Evolutionary conservation across 306 rosid genomes (phyloP).

Genomic region (Quercus parvula): DNA sequence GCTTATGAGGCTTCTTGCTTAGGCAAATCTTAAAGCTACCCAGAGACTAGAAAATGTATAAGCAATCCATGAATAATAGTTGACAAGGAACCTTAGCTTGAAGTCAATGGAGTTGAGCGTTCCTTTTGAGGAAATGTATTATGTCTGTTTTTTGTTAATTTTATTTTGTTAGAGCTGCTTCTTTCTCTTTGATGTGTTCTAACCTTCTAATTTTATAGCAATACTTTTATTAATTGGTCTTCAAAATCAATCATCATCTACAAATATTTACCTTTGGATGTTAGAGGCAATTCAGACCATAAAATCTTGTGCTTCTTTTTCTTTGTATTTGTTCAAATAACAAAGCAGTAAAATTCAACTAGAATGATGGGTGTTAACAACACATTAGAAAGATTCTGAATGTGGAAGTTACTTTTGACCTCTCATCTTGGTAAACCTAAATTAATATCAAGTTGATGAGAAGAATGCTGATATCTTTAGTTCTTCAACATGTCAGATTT

Average conservation of each 20-base stretch:
- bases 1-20: constrained; percentile 33
- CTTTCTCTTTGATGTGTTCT: neutral
- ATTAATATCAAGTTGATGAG: neutral
- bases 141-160: neutral
- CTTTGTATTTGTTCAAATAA: neutral
- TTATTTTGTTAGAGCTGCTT: neutral
- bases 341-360: neutral
- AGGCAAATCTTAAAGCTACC: constrained; percentile 36
- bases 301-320: neutral
- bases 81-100: constrained; percentile 32
- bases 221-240: neutral
- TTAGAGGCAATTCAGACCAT: neutral
- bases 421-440: neutral
- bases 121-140: neutral
- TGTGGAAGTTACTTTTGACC: neutral
- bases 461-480: neutral
- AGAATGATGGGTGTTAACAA: neutral
- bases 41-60: constrained; percentile 27
- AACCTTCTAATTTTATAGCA: neutral
- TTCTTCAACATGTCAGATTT: neutral
- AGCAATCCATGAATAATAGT: constrained; percentile 36
- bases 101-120: constrained; percentile 22
- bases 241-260: neutral
- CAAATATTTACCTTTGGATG: neutral
- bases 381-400: no score